Evolutionary conservation across 352 stramenopile genomes (phyloP), one percentile per base, ranked within the genome.

Genomic region (Globisporangium rhizosaccharum): DNA sequence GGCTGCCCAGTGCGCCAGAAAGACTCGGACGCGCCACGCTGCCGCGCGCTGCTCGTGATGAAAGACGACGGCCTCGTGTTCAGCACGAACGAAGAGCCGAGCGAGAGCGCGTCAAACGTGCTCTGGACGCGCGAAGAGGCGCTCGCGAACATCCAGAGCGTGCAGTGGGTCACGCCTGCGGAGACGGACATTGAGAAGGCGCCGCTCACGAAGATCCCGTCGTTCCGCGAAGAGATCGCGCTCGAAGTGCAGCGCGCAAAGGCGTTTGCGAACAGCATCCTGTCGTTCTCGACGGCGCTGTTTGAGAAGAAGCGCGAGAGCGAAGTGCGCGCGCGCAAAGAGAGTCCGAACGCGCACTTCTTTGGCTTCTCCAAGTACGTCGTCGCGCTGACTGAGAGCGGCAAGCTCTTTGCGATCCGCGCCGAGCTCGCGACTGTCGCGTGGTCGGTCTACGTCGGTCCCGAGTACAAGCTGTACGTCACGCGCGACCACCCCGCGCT

Each of bases 291-390:
- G 12, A 72, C 66, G 50, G 65, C 78, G 26, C 53, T 90, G 14
- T 82, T 88, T 52, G 75, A 87, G 7, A 56, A 69, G 15, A 80
- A 72, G 48, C 26, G 54, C 33, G 64, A 59, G 20, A 26, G 9
- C 17, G 70, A 71, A 25, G 56, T 39, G 4, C 70, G 67, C 49
- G 66, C 75, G 12, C 79, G 77, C 44, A 76, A 79, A 59, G 76
- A 87, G 50, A 77, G 77, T 12, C 66, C 56, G 3, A 91, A 90
- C 52, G 75, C 84, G 9, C 84, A 91, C 48, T 75, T 91, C 41
- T 92, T 94, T 49, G 82, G 82, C 4, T 92, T 92, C 56, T 90
- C 85, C 33, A 94, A 94, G 79, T 86, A 85, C 54, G 83, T 91
- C 30, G 66, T 94, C 46, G 66, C 77, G 25, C 62, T 88, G 18